Conservation (phyloP, 176 grass and related monocot species). For the Carex littledalei region DNA sequence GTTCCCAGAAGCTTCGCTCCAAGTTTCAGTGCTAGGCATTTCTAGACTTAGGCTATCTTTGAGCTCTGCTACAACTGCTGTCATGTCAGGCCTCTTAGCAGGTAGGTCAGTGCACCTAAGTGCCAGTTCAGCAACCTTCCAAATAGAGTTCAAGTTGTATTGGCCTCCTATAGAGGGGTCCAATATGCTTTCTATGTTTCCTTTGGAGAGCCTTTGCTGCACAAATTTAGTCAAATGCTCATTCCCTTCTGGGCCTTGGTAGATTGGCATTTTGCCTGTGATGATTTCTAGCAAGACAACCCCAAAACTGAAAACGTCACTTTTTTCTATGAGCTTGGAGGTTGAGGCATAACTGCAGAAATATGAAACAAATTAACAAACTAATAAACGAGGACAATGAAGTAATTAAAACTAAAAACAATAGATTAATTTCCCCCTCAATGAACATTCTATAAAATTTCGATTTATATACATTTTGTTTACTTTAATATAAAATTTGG, state of each 20-base stretch:
- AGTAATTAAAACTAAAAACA: background rate
- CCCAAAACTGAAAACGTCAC: constrained; percentile 42
- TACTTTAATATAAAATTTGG: background rate
- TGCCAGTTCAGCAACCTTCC: constrained; percentile 35
- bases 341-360: constrained; percentile 33
- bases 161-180: constrained; percentile 12
- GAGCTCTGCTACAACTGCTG: background rate
- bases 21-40: background rate
- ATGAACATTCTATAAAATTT: background rate
- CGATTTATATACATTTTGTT: background rate
- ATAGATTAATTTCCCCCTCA: background rate
- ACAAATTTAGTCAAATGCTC: constrained; percentile 20
- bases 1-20: background rate
- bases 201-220: constrained; percentile 21
- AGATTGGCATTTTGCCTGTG: constrained; percentile 23
- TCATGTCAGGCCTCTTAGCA: constrained; percentile 25
- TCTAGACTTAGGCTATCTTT: constrained; percentile 14
- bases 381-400: background rate
- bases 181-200: constrained; percentile 28
- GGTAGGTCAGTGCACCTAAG: constrained; percentile 19
- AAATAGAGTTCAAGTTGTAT: constrained; percentile 31
- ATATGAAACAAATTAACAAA: background rate
- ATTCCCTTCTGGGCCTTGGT: no score
- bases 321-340: constrained; percentile 35
- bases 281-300: constrained; percentile 40